Percentiles rank a stretch among this genome's conserved stretches.
Conservation (phyloP, 108 stramenopile species). For the Tribonema minus region DNA sequence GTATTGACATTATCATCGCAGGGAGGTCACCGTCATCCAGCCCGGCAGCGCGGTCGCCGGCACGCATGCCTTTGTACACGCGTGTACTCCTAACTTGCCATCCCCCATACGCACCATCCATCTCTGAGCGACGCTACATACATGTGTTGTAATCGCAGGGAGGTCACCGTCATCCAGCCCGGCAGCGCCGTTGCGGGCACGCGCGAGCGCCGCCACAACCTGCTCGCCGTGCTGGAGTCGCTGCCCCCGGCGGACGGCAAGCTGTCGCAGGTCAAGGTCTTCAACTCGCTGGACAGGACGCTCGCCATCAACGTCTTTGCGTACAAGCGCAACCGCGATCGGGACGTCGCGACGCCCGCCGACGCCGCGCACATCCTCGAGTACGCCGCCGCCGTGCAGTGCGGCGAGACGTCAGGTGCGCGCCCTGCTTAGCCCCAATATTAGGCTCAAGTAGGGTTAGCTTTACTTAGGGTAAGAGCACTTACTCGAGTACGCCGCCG, state of each 20-base stretch:
- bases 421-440: neutral
- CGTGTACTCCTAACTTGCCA: no score
- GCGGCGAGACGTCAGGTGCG: no score
- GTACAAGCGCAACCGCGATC: conserved; percentile 42
- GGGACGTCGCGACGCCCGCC: conserved; percentile 3
- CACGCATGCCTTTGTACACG: no score
- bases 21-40: conserved; percentile 40
- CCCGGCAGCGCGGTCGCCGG: conserved; percentile 4
- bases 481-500: conserved; percentile 67
- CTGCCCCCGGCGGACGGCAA: conserved; percentile 44
- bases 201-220: neutral
- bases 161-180: conserved; percentile 38
- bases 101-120: no score
- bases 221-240: conserved; percentile 12
- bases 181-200: neutral
- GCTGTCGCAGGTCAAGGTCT: conserved; percentile 72
- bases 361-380: conserved; percentile 52
- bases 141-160: no score
- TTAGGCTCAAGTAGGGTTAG: no score
- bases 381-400: conserved; percentile 71
- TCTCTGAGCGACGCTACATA: no score
- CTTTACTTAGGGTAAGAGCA: no score
- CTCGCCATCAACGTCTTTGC: conserved; percentile 88
- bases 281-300: conserved; percentile 72
- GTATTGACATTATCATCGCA: no score